Percentiles rank a stretch among this genome's conserved stretches.
phyloP scores from a whole-genome alignment of 352 stramenopile species.

The Globisporangium paroecandrum region DNA sequence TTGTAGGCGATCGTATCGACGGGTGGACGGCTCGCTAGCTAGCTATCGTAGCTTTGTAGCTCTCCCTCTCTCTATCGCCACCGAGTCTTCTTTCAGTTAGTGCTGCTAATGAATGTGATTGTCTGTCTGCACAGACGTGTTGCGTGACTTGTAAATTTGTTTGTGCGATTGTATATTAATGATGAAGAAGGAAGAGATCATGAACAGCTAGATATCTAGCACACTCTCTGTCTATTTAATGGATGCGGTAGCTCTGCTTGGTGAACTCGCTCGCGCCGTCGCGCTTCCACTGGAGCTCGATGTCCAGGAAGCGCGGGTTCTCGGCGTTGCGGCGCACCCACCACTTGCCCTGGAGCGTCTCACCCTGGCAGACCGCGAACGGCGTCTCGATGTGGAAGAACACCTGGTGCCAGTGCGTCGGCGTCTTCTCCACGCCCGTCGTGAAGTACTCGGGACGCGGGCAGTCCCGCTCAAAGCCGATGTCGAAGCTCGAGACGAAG shows the following conservation, averaged over 20 bases:
- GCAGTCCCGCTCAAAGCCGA: constrained; percentile 91
- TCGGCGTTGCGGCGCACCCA: constrained; percentile 84
- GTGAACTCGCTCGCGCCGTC: constrained; percentile 31
- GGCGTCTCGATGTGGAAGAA: constrained; percentile 94
- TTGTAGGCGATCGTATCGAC: constrained; percentile 22
- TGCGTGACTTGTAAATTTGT: neutral
- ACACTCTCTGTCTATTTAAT: constrained; percentile 36
- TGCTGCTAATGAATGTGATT: constrained; percentile 1
- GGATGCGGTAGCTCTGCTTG: constrained; percentile 73
- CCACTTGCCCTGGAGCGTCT: constrained; percentile 86
- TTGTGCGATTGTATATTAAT: neutral
- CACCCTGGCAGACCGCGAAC: constrained; percentile 67
- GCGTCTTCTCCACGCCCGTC: constrained; percentile 85
- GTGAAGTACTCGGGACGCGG: constrained; percentile 94
- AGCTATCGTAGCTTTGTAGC: neutral
- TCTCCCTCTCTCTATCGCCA: neutral
- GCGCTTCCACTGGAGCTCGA: constrained; percentile 81
- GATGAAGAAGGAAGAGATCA: neutral
- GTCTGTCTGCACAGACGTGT: neutral
- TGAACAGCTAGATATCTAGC: neutral
- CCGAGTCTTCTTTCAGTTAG: no score
- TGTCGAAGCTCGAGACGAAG: constrained; percentile 97
- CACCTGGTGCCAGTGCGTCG: constrained; percentile 99
- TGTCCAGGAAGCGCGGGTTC: constrained; percentile 93
- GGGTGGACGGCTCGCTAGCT: neutral